A percentile compares a stretch with the other conserved stretches of the same genome.
Evolutionary conservation across 2,329 filamentous ascomycete genomes (phyloP).

Genomic region (Fusarium subtropicale): DNA sequence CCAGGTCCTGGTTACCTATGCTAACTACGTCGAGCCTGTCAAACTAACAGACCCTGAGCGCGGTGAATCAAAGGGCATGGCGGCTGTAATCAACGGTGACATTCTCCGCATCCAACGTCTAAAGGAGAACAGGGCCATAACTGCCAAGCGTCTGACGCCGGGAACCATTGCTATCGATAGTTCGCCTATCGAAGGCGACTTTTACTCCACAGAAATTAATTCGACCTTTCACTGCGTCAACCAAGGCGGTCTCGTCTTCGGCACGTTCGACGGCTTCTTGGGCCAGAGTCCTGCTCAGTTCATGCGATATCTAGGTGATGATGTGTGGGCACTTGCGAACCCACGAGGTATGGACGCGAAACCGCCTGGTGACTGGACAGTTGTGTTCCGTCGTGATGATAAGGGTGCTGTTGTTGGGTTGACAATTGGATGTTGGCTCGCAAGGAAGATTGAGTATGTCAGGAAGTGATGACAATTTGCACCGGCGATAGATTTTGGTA

Average conservation of each 20-base stretch:
- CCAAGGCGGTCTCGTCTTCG: slow-evolving; percentile 30
- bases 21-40: slow-evolving; percentile 31
- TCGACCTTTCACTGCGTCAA: slow-evolving; percentile 30
- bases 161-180: background rate
- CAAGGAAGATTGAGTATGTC: slow-evolving; percentile 25
- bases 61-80: slow-evolving; percentile 24
- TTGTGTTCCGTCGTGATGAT: slow-evolving; percentile 16
- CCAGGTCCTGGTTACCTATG: slow-evolving; percentile 21
- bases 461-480: background rate
- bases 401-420: background rate
- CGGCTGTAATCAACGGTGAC: slow-evolving; percentile 10
- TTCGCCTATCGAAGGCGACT: slow-evolving; percentile 14
- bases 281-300: slow-evolving; percentile 29
- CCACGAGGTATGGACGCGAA: slow-evolving; percentile 35
- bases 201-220: slow-evolving; percentile 28
- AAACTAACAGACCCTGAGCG: slow-evolving; percentile 22
- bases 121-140: slow-evolving; percentile 27
- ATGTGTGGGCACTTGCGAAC: slow-evolving; percentile 29
- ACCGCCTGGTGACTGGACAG: slow-evolving; percentile 34
- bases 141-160: slow-evolving; percentile 12
- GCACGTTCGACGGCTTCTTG: slow-evolving; percentile 29
- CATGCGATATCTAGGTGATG: slow-evolving; percentile 25
- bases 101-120: slow-evolving; percentile 22
- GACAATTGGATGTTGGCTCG: slow-evolving; percentile 29
- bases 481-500: too few relatives aligned